These are phyloP conservation scores for Pseudogymnoascus sp. DNA, from an alignment of 2,329 filamentous ascomycete genomes.

Conservation along the genomic window DNA sequence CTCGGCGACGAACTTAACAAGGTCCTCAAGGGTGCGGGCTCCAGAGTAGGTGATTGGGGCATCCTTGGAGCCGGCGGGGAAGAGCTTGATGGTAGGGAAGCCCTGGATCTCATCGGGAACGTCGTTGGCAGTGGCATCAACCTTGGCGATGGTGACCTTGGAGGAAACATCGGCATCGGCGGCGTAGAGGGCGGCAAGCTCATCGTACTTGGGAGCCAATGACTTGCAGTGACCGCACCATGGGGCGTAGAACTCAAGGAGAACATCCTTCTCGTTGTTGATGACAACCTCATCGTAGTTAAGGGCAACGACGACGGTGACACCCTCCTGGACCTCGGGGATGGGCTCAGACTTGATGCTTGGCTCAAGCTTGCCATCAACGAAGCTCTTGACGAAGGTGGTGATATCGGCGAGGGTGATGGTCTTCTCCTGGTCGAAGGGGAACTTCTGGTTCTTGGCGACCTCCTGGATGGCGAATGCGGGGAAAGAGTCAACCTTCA, in stretches of 20 bases:
- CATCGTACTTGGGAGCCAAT: conserved; percentile 92
- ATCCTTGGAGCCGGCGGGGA: conserved; percentile 81
- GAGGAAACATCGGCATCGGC: conserved; percentile 67
- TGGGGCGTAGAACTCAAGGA: conserved; percentile 97
- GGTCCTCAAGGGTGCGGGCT: conserved; percentile 81
- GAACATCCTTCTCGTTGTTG: conserved; percentile 91
- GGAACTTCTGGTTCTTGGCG: conserved; percentile 94
- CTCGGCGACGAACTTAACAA: conserved; percentile 87
- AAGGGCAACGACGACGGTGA: conserved; percentile 84
- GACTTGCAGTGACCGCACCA: conserved; percentile 99
- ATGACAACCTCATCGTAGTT: conserved; percentile 88
- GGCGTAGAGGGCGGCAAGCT: conserved; percentile 73
- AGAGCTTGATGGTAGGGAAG: conserved; percentile 99
- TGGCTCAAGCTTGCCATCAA: conserved; percentile 80
- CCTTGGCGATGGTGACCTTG: conserved; percentile 91
- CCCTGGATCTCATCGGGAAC: conserved; percentile 94
- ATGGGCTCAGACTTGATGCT: conserved; percentile 98
- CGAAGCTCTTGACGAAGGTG: conserved; percentile 79
- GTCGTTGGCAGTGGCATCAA: conserved; percentile 93
- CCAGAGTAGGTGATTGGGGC: conserved; percentile 81
- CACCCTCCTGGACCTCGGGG: conserved; percentile 87
- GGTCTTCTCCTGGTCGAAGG: conserved; percentile 77
- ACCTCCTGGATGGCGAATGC: conserved; percentile 97
- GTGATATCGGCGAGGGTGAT: conserved; percentile 64
- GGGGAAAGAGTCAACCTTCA: conserved; percentile 90